Conservation (phyloP, 2,329 filamentous ascomycete genomes). For the Raffaelea arxii region DNA sequence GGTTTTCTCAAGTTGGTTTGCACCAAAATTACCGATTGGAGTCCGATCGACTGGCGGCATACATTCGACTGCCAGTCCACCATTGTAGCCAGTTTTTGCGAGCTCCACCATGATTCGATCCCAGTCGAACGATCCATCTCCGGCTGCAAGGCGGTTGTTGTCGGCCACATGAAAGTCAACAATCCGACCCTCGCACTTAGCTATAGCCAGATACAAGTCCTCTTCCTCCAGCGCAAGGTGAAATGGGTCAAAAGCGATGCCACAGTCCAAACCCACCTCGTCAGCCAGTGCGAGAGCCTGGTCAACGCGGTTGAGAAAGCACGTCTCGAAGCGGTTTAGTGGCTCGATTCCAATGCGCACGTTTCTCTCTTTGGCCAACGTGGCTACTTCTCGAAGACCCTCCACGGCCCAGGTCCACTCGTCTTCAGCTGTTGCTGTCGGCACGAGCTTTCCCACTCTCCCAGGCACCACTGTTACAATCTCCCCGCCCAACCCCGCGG, state of each 20-base stretch:
- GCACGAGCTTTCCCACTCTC: neutral
- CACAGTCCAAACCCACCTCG: neutral
- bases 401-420: constrained; percentile 1
- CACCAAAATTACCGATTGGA: neutral
- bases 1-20: neutral
- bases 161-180: constrained; percentile 1
- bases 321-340: constrained; percentile 2
- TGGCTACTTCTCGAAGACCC: neutral
- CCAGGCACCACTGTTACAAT: neutral
- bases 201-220: neutral
- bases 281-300: neutral
- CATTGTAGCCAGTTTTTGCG: neutral
- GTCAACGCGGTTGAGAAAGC: neutral
- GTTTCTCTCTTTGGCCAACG: neutral
- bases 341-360: neutral
- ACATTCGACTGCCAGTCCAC: neutral
- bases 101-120: neutral
- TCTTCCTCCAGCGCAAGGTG: neutral
- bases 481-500: neutral
- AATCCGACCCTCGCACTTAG: neutral
- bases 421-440: neutral
- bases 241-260: constrained; percentile 1
- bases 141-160: neutral
- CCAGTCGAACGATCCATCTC: constrained; percentile 1
- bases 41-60: neutral